Evolutionary conservation across 306 rosid species (phyloP).

Genomic region (Fragaria vesca): DNA sequence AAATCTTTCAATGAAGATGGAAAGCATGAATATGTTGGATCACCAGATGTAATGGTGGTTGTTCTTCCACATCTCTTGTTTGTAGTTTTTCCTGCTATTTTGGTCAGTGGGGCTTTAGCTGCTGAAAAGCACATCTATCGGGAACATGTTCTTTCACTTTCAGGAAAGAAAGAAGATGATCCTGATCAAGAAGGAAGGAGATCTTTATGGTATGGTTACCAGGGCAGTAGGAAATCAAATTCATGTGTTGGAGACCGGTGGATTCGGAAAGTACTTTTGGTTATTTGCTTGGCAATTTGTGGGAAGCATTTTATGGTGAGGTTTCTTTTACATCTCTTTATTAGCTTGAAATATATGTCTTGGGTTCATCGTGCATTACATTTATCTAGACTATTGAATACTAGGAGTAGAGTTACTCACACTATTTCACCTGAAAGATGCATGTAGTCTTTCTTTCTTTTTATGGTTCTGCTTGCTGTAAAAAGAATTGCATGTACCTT

Average conservation of each 20-base stretch:
- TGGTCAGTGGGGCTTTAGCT: slow-evolving; percentile 50
- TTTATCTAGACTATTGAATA: neutral
- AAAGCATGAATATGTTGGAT: slow-evolving; percentile 65
- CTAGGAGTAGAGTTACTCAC: neutral
- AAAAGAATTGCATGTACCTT: slow-evolving; percentile 2
- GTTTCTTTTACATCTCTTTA: slow-evolving; percentile 14
- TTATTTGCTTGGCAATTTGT: slow-evolving; percentile 62
- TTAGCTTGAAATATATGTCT: neutral
- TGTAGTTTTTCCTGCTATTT: slow-evolving; percentile 73
- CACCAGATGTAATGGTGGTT: slow-evolving; percentile 78
- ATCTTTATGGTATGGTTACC: slow-evolving; percentile 26
- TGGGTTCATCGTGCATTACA: neutral
- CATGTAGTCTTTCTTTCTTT: neutral
- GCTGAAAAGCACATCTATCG: slow-evolving; percentile 60
- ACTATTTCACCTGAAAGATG: neutral
- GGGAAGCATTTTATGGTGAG: slow-evolving; percentile 86
- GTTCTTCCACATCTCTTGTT: slow-evolving; percentile 81
- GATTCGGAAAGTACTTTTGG: slow-evolving; percentile 55
- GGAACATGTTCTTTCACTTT: slow-evolving; percentile 43
- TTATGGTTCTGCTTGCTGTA: neutral
- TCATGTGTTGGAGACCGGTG: slow-evolving; percentile 42
- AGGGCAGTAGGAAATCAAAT: slow-evolving; percentile 25
- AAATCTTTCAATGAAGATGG: slow-evolving; percentile 42
- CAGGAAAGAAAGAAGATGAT: slow-evolving; percentile 86
- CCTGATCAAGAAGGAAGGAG: slow-evolving; percentile 28